Evolutionary conservation across 495 filamentous ascomycete species (phyloP).

Genomic region (Penicillium mononematosum): DNA sequence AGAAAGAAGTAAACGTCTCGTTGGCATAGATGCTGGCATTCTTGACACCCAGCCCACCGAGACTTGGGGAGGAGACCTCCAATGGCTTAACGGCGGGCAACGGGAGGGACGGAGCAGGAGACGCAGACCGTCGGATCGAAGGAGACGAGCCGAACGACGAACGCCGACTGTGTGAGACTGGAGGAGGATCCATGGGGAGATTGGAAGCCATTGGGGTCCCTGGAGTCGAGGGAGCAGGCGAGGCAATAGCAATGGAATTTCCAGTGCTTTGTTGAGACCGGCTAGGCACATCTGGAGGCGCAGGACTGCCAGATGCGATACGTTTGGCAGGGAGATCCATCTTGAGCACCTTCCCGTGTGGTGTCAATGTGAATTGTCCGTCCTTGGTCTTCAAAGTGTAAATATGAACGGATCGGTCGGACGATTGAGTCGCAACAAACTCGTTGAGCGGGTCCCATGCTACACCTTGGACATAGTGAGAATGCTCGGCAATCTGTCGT

Average conservation of each 20-base stretch:
- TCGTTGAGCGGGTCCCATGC: slow-evolving; percentile 99
- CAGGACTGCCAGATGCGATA: slow-evolving; percentile 89
- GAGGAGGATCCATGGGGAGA: slow-evolving; percentile 95
- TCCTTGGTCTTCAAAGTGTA: slow-evolving; percentile 96
- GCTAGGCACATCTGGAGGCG: slow-evolving; percentile 72
- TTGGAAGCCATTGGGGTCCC: slow-evolving; percentile 90
- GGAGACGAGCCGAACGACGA: slow-evolving; percentile 94
- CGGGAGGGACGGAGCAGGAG: slow-evolving; percentile 92
- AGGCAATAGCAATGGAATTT: slow-evolving; percentile 62
- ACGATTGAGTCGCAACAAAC: slow-evolving; percentile 97
- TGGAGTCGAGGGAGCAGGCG: slow-evolving; percentile 85
- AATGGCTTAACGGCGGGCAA: slow-evolving; percentile 96
- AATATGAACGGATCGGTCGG: slow-evolving; percentile 95
- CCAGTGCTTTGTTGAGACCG: slow-evolving; percentile 58
- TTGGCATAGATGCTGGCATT: slow-evolving; percentile 95
- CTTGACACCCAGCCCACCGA: slow-evolving; percentile 62
- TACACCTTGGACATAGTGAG: slow-evolving; percentile 97
- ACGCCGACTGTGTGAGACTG: slow-evolving; percentile 83
- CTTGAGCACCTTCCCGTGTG: slow-evolving; percentile 71
- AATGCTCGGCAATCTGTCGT: slow-evolving; percentile 96
- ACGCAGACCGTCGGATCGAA: slow-evolving; percentile 81
- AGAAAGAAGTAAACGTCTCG: slow-evolving; percentile 96
- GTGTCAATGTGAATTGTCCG: slow-evolving; percentile 85
- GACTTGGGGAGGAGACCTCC: slow-evolving; percentile 75
- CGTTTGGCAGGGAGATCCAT: slow-evolving; percentile 89